A percentile compares a stretch with the other conserved stretches of the same genome.
Conservation (phyloP, 805 yeast genomes). For the Saccharomyces mikatae region DNA sequence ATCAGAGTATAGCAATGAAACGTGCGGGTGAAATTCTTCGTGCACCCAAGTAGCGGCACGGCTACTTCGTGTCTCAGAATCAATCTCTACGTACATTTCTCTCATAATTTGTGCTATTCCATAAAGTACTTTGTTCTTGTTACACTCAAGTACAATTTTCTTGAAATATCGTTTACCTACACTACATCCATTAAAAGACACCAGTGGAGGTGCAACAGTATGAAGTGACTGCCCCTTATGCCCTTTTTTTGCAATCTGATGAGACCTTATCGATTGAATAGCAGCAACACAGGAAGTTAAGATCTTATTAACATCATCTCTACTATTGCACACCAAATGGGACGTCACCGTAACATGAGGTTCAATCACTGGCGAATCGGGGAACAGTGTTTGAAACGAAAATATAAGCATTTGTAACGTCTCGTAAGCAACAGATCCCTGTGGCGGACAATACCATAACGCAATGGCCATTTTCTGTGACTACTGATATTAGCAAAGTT, state of each 20-base stretch:
- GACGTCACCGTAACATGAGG: conserved; percentile 76
- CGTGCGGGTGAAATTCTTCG: conserved; percentile 59
- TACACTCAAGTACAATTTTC: conserved; percentile 23
- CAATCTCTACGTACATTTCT: conserved; percentile 41
- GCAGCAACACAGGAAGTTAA: conserved; percentile 52
- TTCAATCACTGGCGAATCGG: conserved; percentile 58
- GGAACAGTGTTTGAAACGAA: conserved; percentile 64
- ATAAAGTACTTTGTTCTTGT: conserved; percentile 22
- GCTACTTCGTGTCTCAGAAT: conserved; percentile 29
- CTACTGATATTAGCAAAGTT: background rate
- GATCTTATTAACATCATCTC: conserved; percentile 51
- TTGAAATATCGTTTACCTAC: conserved; percentile 26
- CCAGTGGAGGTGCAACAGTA: conserved; percentile 8
- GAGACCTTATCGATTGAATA: conserved; percentile 31
- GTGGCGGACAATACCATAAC: conserved; percentile 69
- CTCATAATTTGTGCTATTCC: conserved; percentile 42
- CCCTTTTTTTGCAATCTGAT: conserved; percentile 11
- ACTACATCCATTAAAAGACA: conserved; percentile 19
- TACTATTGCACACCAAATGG: conserved; percentile 41
- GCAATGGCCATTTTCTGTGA: conserved; percentile 40
- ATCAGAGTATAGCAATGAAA: conserved; percentile 62
- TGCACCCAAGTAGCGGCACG: conserved; percentile 51
- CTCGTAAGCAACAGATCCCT: conserved; percentile 45
- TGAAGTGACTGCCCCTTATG: conserved; percentile 1
- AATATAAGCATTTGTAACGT: conserved; percentile 50